phyloP scores from a whole-genome alignment of 2,329 filamentous ascomycete species.

The Sordariomycetes sp. region DNA sequence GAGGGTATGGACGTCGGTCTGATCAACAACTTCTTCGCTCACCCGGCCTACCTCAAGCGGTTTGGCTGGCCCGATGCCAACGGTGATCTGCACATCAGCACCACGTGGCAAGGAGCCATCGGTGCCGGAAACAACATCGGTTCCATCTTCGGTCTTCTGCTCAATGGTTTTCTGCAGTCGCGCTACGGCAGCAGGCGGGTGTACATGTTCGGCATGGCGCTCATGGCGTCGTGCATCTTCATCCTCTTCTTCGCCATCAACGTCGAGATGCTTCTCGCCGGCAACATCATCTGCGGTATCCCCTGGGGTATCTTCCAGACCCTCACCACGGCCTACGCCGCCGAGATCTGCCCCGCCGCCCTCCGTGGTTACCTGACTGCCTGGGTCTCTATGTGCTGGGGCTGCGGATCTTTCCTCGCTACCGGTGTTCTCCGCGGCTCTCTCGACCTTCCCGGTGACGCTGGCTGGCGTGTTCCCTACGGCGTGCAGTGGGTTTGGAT shows the following conservation, averaged over 20 bases:
- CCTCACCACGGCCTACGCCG: constrained; percentile 31
- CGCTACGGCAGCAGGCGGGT: constrained; percentile 29
- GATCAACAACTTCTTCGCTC: constrained; percentile 27
- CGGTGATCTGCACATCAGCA: constrained; percentile 28
- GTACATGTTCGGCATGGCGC: constrained; percentile 25
- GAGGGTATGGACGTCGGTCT: constrained; percentile 26
- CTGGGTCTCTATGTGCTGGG: constrained; percentile 32
- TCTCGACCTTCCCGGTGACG: constrained; percentile 8
- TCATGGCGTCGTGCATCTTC: constrained; percentile 28
- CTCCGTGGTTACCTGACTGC: constrained; percentile 28
- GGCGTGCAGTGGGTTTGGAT: constrained; percentile 35
- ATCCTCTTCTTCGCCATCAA: constrained; percentile 29
- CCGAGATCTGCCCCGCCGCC: constrained; percentile 21
- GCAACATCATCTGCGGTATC: constrained; percentile 31
- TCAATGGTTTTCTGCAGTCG: constrained; percentile 35
- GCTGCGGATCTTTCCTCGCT: constrained; percentile 29
- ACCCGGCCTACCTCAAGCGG: constrained; percentile 15
- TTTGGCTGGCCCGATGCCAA: constrained; percentile 22
- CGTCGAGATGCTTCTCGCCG: constrained; percentile 23
- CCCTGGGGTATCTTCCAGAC: constrained; percentile 31
- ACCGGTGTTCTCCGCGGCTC: constrained; percentile 21
- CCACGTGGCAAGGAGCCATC: constrained; percentile 37
- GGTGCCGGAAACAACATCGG: constrained; percentile 31
- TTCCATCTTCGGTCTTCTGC: constrained; percentile 33
- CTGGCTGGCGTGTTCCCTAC: constrained; percentile 23